Conservation (phyloP, 768 basidiomycete genomes). For the Naganishia kalamii region DNA sequence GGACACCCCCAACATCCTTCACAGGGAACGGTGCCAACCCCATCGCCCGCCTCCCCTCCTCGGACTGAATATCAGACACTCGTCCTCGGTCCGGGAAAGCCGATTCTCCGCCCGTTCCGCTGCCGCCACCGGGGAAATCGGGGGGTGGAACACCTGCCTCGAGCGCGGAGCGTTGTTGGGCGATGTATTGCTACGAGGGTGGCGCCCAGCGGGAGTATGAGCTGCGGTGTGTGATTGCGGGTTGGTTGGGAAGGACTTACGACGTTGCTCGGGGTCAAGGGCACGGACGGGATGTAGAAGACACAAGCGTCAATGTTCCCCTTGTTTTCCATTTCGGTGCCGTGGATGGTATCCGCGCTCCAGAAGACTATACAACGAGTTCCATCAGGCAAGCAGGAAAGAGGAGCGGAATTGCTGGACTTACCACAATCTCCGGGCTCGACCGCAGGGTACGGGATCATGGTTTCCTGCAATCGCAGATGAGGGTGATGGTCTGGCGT, state of each 20-base stretch:
- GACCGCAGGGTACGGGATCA: conserved; percentile 58
- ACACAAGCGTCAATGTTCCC: conserved; percentile 37
- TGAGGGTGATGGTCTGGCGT: conserved; percentile 59
- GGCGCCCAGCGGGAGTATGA: no score
- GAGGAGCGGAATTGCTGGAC: background rate
- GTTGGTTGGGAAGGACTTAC: background rate
- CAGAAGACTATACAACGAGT: background rate
- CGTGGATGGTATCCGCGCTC: conserved; percentile 35
- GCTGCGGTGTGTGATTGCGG: no score
- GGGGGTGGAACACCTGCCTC: conserved; percentile 59
- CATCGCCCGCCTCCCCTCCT: conserved; percentile 28
- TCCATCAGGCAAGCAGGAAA: background rate
- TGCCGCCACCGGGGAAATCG: conserved; percentile 61
- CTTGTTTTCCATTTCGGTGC: conserved; percentile 35
- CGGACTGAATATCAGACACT: conserved; percentile 46
- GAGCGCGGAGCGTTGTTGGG: conserved; percentile 60
- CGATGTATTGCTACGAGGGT: conserved; percentile 53
- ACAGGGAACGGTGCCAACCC: background rate
- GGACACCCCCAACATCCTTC: background rate
- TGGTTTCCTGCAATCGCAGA: conserved; percentile 55
- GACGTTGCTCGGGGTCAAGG: conserved; percentile 34
- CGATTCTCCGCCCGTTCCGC: conserved; percentile 44
- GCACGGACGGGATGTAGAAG: conserved; percentile 43
- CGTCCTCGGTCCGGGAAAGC: conserved; percentile 49
- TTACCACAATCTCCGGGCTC: conserved; percentile 56